Evolutionary conservation across 2,329 filamentous ascomycete genomes (phyloP).

Genomic region (Colletotrichum viniferum): DNA sequence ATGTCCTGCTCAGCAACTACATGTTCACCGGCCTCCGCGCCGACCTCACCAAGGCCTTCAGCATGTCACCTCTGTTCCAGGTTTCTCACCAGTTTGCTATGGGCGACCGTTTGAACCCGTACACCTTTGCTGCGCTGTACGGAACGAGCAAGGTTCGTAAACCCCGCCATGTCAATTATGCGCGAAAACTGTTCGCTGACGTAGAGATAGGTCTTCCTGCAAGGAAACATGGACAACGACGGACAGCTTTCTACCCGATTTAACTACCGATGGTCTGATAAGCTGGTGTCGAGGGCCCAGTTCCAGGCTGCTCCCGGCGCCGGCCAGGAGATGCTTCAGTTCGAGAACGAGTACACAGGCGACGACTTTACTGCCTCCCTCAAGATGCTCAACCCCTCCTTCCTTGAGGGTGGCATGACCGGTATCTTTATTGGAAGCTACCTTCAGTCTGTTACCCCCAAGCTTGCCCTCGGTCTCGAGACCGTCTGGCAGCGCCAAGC

Average conservation of each 20-base stretch:
- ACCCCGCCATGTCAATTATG: neutral
- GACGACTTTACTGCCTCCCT: constrained; percentile 90
- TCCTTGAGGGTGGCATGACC: constrained; percentile 88
- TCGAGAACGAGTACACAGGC: constrained; percentile 96
- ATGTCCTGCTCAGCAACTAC: constrained; percentile 94
- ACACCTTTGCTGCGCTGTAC: constrained; percentile 92
- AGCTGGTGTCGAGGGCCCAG: constrained; percentile 84
- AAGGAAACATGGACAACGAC: constrained; percentile 95
- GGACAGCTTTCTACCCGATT: constrained; percentile 85
- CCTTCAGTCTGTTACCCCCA: constrained; percentile 89
- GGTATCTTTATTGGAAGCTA: constrained; percentile 97
- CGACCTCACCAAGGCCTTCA: constrained; percentile 96
- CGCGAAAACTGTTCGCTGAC: constrained; percentile 1
- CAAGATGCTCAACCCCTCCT: constrained; percentile 95
- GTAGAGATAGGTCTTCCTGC: constrained; percentile 78
- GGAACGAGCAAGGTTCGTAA: constrained; percentile 84
- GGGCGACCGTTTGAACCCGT: constrained; percentile 91
- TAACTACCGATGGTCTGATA: constrained; percentile 87
- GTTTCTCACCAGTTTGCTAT: constrained; percentile 96
- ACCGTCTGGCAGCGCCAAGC: constrained; percentile 91
- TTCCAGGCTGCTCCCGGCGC: constrained; percentile 81
- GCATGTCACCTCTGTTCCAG: constrained; percentile 92
- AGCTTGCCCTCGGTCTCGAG: constrained; percentile 86
- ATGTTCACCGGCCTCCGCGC: constrained; percentile 97
- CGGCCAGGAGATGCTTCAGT: constrained; percentile 84